Conservation (phyloP, 768 basidiomycete genomes). For the Leccinum variicolor region DNA sequence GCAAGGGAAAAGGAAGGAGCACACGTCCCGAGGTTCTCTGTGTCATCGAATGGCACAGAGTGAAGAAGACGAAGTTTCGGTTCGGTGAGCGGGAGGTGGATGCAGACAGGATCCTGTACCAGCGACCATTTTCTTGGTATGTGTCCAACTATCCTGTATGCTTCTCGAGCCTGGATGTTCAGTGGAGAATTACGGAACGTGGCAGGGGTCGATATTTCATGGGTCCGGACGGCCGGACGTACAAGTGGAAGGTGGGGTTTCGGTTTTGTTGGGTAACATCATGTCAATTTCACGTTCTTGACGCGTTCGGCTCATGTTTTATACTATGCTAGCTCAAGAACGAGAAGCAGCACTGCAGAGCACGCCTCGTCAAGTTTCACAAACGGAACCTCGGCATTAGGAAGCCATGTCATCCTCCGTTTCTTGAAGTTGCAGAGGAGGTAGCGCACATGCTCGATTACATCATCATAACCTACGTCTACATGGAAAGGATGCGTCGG, state of each 20-base stretch:
- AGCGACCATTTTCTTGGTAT: slow-evolving; percentile 10
- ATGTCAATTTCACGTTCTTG: neutral
- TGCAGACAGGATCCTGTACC: slow-evolving; percentile 13
- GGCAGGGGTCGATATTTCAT: slow-evolving; percentile 27
- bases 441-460: slow-evolving; percentile 30
- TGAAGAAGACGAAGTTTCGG: slow-evolving; percentile 25
- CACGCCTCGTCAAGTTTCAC: slow-evolving; percentile 17
- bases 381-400: slow-evolving; percentile 16
- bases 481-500: slow-evolving; percentile 27
- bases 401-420: slow-evolving; percentile 16
- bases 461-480: slow-evolving; percentile 33
- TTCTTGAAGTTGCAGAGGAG: slow-evolving; percentile 26
- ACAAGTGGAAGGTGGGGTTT: slow-evolving; percentile 30
- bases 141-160: neutral
- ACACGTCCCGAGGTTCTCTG: slow-evolving; percentile 17
- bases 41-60: slow-evolving; percentile 28
- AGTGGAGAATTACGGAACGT: neutral
- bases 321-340: slow-evolving; percentile 9
- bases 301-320: neutral
- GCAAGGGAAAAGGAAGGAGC: neutral
- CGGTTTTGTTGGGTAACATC: slow-evolving; percentile 18
- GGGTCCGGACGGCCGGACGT: slow-evolving; percentile 29
- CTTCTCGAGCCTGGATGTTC: neutral
- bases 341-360: slow-evolving; percentile 9
- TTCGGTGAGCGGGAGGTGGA: slow-evolving; percentile 23